These are phyloP conservation scores for Trichoderma atrobrunneum DNA, from an alignment of 2,329 filamentous ascomycete species.

Conservation along the genomic window DNA sequence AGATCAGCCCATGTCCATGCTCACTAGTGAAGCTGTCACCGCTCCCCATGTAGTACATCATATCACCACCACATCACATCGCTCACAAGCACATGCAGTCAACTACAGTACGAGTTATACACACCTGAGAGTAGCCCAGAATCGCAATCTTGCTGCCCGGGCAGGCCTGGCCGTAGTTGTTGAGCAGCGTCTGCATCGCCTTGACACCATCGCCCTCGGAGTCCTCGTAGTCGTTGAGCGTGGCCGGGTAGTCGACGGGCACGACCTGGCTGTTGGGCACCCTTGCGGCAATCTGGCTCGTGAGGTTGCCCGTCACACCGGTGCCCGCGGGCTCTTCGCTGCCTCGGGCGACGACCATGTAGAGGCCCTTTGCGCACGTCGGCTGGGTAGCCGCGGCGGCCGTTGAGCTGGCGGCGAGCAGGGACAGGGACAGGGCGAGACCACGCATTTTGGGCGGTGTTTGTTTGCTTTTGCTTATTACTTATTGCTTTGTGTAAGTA, in stretches of 20 bases:
- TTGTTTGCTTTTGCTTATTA: neutral
- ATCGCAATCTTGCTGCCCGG: conserved; percentile 41
- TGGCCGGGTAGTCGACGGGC: conserved; percentile 40
- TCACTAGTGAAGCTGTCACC: neutral
- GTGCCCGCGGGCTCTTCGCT: conserved; percentile 35
- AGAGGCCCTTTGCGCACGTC: conserved; percentile 37
- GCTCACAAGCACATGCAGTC: too few relatives aligned
- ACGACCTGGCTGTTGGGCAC: conserved; percentile 36
- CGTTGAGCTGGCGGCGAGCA: conserved; percentile 19
- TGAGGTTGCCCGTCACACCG: conserved; percentile 35
- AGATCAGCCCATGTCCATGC: neutral
- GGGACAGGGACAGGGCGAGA: conserved; percentile 4
- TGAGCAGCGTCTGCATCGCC: conserved; percentile 32
- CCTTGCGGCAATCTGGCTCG: conserved; percentile 31
- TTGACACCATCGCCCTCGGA: conserved; percentile 37
- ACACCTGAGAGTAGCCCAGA: conserved; percentile 42
- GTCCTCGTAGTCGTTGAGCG: conserved; percentile 31
- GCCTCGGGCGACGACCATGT: conserved; percentile 42
- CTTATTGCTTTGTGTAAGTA: neutral
- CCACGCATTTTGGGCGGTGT: conserved; percentile 12
- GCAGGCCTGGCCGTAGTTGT: conserved; percentile 35
- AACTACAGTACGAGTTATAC: neutral
- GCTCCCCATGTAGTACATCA: neutral
- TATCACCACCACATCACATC: too few relatives aligned
- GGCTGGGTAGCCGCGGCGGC: conserved; percentile 16